Evolutionary conservation across 1,284 basidiomycete genomes (phyloP).

Genomic region (Fistulinella cinereoalba): DNA sequence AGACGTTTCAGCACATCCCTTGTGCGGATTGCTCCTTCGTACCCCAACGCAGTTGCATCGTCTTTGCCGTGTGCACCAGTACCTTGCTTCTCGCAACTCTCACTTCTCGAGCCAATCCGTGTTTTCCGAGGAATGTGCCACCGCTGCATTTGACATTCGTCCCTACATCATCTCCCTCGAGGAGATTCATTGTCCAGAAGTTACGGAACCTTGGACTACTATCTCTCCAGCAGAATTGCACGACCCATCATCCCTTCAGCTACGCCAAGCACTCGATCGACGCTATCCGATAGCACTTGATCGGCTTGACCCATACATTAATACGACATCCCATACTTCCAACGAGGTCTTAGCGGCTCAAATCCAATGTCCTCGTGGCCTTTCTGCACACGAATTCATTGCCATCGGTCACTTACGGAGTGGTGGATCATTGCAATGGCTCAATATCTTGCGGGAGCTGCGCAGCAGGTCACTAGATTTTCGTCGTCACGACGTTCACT

Average conservation of each 20-base stretch:
- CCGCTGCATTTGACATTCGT: not conserved
- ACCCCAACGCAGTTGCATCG: conserved; percentile 20
- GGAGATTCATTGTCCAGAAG: no score
- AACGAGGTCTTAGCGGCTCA: conserved; percentile 43
- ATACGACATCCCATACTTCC: conserved; percentile 35
- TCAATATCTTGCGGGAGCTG: conserved; percentile 44
- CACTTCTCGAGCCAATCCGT: not conserved
- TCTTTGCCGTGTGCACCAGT: conserved; percentile 25
- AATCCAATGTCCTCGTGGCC: conserved; percentile 30
- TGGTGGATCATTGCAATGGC: conserved; percentile 44
- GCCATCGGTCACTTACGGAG: conserved; percentile 42
- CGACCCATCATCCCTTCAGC: no score
- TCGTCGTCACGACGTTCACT: conserved; percentile 35
- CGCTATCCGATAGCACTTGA: no score
- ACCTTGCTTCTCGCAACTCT: conserved; percentile 25
- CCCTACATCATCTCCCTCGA: not conserved
- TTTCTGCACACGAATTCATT: conserved; percentile 41
- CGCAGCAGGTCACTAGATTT: conserved; percentile 37
- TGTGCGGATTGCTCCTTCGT: not conserved
- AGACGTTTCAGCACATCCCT: conserved; percentile 39
- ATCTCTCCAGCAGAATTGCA: no score
- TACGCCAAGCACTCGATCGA: no score
- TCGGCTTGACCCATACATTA: no score
- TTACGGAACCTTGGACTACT: no score
- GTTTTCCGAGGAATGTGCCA: no score